A percentile compares a stretch with the other conserved stretches of the same genome.
Evolutionary conservation across 1,139 yeast species (phyloP).

Genomic region (Hyphopichia wangnamkhiaoensis): DNA sequence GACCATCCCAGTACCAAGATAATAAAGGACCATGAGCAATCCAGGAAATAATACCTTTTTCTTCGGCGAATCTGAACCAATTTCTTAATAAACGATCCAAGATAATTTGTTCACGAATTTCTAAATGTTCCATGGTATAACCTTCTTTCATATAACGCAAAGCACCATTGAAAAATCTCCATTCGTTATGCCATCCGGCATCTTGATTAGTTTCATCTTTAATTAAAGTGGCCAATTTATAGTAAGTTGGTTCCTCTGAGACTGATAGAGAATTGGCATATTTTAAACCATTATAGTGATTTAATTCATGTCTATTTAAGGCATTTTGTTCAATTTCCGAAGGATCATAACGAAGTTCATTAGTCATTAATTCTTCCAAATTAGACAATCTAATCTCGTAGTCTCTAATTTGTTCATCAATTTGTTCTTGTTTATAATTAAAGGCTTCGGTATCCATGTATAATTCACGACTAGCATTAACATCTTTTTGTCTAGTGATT

Average conservation of each 20-base stretch:
- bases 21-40: slow-evolving; percentile 54
- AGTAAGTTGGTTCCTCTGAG: slow-evolving; percentile 30
- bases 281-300: slow-evolving; percentile 26
- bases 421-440: slow-evolving; percentile 22
- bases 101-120: slow-evolving; percentile 30
- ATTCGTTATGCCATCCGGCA: slow-evolving; percentile 43
- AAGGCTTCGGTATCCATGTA: slow-evolving; percentile 20
- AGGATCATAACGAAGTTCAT: slow-evolving; percentile 24
- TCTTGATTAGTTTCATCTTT: slow-evolving; percentile 27
- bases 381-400: slow-evolving; percentile 19
- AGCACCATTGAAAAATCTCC: slow-evolving; percentile 40
- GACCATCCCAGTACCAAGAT: slow-evolving; percentile 42
- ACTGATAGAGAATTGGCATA: slow-evolving; percentile 16
- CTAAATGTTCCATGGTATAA: slow-evolving; percentile 25
- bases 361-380: slow-evolving; percentile 23
- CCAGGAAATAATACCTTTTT: slow-evolving; percentile 43
- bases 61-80: slow-evolving; percentile 38
- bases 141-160: slow-evolving; percentile 21
- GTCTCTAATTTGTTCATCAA: slow-evolving; percentile 16
- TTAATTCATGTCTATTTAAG: slow-evolving; percentile 21
- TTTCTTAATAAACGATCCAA: slow-evolving; percentile 33
- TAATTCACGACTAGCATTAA: slow-evolving; percentile 20
- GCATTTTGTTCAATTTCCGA: slow-evolving; percentile 12
- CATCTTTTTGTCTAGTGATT: slow-evolving; percentile 16
- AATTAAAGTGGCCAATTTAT: slow-evolving; percentile 33